phyloP scores from a whole-genome alignment of 2,329 filamentous ascomycete genomes.

The Talaromyces sp. region DNA sequence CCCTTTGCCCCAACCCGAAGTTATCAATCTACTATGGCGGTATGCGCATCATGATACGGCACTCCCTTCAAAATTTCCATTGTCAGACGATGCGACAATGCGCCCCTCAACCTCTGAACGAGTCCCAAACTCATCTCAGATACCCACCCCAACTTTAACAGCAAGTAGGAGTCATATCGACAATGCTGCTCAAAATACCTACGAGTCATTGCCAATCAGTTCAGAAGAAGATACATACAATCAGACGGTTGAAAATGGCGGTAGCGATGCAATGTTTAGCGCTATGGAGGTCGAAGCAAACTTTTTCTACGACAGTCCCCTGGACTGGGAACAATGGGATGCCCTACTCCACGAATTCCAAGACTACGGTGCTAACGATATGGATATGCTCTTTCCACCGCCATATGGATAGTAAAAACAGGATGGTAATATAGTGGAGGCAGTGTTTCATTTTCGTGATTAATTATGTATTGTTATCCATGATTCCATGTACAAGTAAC shows the following conservation, averaged over 20 bases:
- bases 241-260: neutral
- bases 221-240: neutral
- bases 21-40: conserved; percentile 20
- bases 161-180: neutral
- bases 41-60: conserved; percentile 1
- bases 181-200: neutral
- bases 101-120: neutral
- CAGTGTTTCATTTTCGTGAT: too few species aligned
- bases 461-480: neutral
- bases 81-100: neutral
- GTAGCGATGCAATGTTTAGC: neutral
- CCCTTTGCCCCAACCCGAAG: conserved; percentile 23
- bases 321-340: conserved; percentile 31
- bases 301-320: conserved; percentile 22
- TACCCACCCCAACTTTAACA: too few species aligned
- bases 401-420: neutral
- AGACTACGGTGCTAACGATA: conserved; percentile 4
- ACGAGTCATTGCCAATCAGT: neutral
- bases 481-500: too few species aligned
- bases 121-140: neutral
- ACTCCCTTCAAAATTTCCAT: neutral
- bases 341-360: conserved; percentile 30
- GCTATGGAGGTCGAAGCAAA: conserved; percentile 1
- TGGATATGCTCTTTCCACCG: conserved; percentile 6
- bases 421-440: too few species aligned